Conservation (phyloP, 1,139 yeast genomes). For the Arxiozyma heterogenica region DNA sequence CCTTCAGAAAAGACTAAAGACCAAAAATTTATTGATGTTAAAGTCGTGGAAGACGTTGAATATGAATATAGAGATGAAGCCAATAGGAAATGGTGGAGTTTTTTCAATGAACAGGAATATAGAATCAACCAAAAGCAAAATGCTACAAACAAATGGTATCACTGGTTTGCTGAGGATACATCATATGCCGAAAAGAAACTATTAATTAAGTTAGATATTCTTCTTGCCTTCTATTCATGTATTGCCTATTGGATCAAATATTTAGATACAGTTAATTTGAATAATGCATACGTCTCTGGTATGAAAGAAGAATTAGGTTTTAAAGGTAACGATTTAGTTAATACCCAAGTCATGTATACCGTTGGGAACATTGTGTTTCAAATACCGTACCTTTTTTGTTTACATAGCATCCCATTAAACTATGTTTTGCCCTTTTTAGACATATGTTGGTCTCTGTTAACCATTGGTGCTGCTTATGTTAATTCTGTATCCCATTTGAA, state of each 20-base stretch:
- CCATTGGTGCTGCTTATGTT: slow-evolving; percentile 42
- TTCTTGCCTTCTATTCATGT: slow-evolving; percentile 48
- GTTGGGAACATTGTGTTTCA: slow-evolving; percentile 51
- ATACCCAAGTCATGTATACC: slow-evolving; percentile 49
- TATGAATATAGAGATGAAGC: slow-evolving; percentile 55
- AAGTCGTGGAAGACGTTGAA: slow-evolving; percentile 5
- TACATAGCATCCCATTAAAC: slow-evolving; percentile 47
- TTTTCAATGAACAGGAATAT: slow-evolving; percentile 55
- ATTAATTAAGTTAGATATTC: slow-evolving; percentile 48
- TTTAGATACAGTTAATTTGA: slow-evolving; percentile 35
- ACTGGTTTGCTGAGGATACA: slow-evolving; percentile 54
- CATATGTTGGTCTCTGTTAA: slow-evolving; percentile 46
- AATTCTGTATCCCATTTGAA: slow-evolving; percentile 38
- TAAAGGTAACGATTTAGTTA: slow-evolving; percentile 42
- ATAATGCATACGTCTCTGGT: slow-evolving; percentile 54
- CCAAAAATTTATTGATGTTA: slow-evolving; percentile 1
- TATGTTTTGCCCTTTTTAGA: slow-evolving; percentile 53
- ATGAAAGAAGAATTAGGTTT: slow-evolving; percentile 46
- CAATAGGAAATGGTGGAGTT: slow-evolving; percentile 51
- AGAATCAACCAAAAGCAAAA: slow-evolving; percentile 36
- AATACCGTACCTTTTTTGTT: slow-evolving; percentile 39
- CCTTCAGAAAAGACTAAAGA: slow-evolving; percentile 1
- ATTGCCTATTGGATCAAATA: slow-evolving; percentile 54
- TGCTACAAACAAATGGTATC: slow-evolving; percentile 44
- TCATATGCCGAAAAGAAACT: slow-evolving; percentile 44